phyloP scores from a whole-genome alignment of 371 early-diverging fungal species.

The Parasitella parasitica region DNA sequence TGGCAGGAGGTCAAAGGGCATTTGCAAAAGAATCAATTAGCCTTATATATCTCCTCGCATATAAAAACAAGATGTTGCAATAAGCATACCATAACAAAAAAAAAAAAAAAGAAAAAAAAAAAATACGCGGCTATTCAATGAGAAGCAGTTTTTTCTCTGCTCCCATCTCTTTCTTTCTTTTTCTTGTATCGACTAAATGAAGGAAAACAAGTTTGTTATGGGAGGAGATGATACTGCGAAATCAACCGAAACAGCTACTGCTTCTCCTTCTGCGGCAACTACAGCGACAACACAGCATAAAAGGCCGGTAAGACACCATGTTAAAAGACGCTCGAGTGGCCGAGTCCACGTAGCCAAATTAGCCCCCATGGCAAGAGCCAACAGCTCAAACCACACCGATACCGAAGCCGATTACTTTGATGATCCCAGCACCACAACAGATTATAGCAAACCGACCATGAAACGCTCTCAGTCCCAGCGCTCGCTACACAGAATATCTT shows the following conservation, averaged over 20 bases:
- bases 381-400: slow-evolving; percentile 26
- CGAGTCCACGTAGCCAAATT: slow-evolving; percentile 50
- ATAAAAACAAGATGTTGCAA: not conserved
- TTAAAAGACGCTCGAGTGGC: slow-evolving; percentile 48
- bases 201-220: slow-evolving; percentile 21
- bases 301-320: slow-evolving; percentile 44
- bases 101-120: not conserved
- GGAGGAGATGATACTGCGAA: slow-evolving; percentile 18
- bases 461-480: slow-evolving; percentile 44
- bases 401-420: slow-evolving; percentile 25
- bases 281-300: slow-evolving; percentile 10
- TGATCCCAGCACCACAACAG: not conserved
- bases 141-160: not conserved
- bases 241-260: not conserved
- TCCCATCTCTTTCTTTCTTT: not conserved
- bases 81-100: too few species aligned
- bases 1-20: too few species aligned
- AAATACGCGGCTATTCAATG: slow-evolving; percentile 1
- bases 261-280: not conserved
- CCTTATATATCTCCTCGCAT: not conserved
- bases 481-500: slow-evolving; percentile 24
- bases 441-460: slow-evolving; percentile 24
- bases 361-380: slow-evolving; percentile 44
- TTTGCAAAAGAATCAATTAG: not conserved
- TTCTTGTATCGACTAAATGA: slow-evolving; percentile 8